Evolutionary conservation across 768 basidiomycete species (phyloP).

Genomic region (Kwoniella shandongensis): DNA sequence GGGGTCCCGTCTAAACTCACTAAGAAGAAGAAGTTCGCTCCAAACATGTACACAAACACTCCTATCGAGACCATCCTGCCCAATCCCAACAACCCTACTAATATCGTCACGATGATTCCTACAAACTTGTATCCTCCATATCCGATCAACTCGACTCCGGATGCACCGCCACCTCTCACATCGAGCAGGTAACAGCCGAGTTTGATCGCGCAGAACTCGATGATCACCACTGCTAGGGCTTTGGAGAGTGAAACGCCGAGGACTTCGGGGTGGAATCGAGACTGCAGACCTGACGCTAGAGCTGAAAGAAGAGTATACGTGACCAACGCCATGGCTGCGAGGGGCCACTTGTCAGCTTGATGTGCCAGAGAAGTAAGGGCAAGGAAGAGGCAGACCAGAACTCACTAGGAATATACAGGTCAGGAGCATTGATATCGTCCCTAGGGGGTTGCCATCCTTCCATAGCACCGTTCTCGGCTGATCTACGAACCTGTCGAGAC

Average conservation of each 20-base stretch:
- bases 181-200: slow-evolving; percentile 91
- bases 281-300: slow-evolving; percentile 75
- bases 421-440: slow-evolving; percentile 93
- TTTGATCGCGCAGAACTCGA: slow-evolving; percentile 87
- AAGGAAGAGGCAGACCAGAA: slow-evolving; percentile 8
- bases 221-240: slow-evolving; percentile 75
- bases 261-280: slow-evolving; percentile 81
- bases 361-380: not conserved
- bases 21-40: slow-evolving; percentile 90
- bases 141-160: slow-evolving; percentile 68
- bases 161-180: slow-evolving; percentile 69
- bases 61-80: slow-evolving; percentile 65
- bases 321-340: slow-evolving; percentile 85
- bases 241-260: slow-evolving; percentile 83
- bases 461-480: slow-evolving; percentile 59
- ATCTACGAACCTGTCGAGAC: slow-evolving; percentile 67
- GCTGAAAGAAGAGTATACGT: slow-evolving; percentile 91
- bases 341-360: not conserved
- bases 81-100: slow-evolving; percentile 67
- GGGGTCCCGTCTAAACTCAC: no score
- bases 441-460: slow-evolving; percentile 80
- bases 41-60: slow-evolving; percentile 79
- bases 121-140: slow-evolving; percentile 98
- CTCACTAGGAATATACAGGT: slow-evolving; percentile 90
- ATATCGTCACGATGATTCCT: slow-evolving; percentile 80